Percentiles rank a stretch among this genome's conserved stretches.
Conservation (phyloP, 2,329 filamentous ascomycete species). For the Colletotrichum acutatum region DNA sequence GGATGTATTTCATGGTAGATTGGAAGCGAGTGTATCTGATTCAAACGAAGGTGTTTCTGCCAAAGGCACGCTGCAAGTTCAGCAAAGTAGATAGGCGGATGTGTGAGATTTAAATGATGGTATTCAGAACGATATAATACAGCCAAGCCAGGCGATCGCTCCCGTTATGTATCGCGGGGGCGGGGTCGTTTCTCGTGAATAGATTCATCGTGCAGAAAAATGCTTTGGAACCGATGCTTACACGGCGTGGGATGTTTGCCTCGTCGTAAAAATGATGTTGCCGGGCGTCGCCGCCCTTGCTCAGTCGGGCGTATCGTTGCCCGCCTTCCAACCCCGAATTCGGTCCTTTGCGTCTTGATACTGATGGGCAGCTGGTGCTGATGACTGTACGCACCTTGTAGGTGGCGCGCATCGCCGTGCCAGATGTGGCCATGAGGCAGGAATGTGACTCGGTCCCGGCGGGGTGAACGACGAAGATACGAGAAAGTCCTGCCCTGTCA, state of each 20-base stretch:
- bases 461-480: conserved; percentile 20
- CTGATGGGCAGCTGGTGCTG: conserved; percentile 5
- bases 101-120: neutral
- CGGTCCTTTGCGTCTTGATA: conserved; percentile 4
- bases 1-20: conserved; percentile 49
- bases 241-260: conserved; percentile 5
- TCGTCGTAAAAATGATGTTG: neutral
- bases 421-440: conserved; percentile 23
- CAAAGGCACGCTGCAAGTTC: conserved; percentile 38
- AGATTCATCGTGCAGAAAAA: conserved; percentile 18
- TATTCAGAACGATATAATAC: neutral
- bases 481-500: conserved; percentile 24
- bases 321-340: conserved; percentile 3
- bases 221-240: conserved; percentile 8
- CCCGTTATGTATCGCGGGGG: conserved; percentile 23
- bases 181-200: neutral
- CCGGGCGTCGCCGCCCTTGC: neutral
- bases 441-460: conserved; percentile 16
- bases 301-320: conserved; percentile 9
- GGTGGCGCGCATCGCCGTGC: conserved; percentile 5
- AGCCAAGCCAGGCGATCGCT: conserved; percentile 6
- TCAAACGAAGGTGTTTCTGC: conserved; percentile 35
- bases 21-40: conserved; percentile 39
- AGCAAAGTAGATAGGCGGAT: conserved; percentile 28
- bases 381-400: conserved; percentile 30